phyloP scores from a whole-genome alignment of 2,329 filamentous ascomycete species.

The Phyllosticta capitalensis region DNA sequence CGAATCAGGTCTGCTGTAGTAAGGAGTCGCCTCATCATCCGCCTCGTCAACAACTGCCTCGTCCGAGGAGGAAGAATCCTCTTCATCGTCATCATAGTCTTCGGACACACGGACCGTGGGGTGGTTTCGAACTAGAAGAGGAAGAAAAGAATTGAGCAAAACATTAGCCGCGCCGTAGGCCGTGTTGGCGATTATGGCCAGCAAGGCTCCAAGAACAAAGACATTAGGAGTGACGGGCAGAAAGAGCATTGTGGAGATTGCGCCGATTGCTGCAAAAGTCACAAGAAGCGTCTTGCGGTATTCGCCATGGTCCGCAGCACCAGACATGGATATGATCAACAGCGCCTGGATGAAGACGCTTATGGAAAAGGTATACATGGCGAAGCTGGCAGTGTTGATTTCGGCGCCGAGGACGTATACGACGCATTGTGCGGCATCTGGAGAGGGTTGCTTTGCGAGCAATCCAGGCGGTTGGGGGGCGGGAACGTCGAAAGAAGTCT shows the following conservation, averaged over 20 bases:
- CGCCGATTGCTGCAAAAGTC: conserved; percentile 73
- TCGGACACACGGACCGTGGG: conserved; percentile 38
- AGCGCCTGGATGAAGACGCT: conserved; percentile 84
- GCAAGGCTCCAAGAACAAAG: conserved; percentile 71
- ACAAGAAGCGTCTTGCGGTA: conserved; percentile 85
- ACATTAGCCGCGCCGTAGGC: conserved; percentile 95
- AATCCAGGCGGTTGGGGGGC: conserved; percentile 10
- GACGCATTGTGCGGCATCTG: conserved; percentile 56
- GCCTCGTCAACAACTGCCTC: conserved; percentile 9
- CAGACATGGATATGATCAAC: conserved; percentile 91
- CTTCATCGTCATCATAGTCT: conserved; percentile 20
- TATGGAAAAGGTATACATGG: conserved; percentile 95
- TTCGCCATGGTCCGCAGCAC: conserved; percentile 80
- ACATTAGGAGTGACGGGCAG: conserved; percentile 64
- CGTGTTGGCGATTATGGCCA: conserved; percentile 86
- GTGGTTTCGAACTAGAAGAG: conserved; percentile 81
- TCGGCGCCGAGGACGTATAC: conserved; percentile 72
- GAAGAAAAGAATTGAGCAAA: conserved; percentile 87
- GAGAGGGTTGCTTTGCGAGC: conserved; percentile 14
- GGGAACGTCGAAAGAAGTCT: conserved; percentile 29
- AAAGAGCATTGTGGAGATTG: conserved; percentile 79
- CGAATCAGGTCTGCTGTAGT: not conserved
- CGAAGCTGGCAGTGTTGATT: conserved; percentile 93
- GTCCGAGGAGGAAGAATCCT: conserved; percentile 11
- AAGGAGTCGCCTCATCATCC: not conserved